These are phyloP conservation scores for Solanum chilense DNA, from an alignment of 257 asterid genomes.

Conservation along the genomic window DNA sequence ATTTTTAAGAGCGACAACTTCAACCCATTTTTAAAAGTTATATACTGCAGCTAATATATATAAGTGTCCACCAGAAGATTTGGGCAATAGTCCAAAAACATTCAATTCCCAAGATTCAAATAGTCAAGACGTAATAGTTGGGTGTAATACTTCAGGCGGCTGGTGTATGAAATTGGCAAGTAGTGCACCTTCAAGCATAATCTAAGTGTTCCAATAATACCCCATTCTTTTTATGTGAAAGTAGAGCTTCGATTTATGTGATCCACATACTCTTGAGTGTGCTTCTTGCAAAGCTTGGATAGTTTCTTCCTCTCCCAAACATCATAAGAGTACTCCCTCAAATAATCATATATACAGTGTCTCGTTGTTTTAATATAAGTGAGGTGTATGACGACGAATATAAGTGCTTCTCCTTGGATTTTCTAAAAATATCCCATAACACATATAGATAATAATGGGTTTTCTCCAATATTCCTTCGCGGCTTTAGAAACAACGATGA, in stretches of 20 bases:
- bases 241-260: not conserved
- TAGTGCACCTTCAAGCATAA: too few species aligned
- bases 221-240: not conserved
- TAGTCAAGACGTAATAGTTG: too few species aligned
- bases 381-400: not conserved
- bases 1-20: too few species aligned
- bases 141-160: too few species aligned
- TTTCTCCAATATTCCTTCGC: not conserved
- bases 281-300: not conserved
- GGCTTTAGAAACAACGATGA: not conserved
- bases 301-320: not conserved
- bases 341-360: too few species aligned
- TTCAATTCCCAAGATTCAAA: too few species aligned
- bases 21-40: too few species aligned
- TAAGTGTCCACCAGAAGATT: not conserved
- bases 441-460: too few species aligned
- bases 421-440: not conserved
- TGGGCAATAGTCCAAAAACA: not conserved
- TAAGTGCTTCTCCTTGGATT: not conserved
- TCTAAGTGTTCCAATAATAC: not conserved
- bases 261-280: not conserved
- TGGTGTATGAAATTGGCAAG: too few species aligned
- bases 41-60: not conserved
- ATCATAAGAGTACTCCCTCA: not conserved
- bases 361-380: not conserved